Evolutionary conservation across 768 basidiomycete genomes (phyloP), one percentile per base, ranked within the genome.

Genomic region (Collybia sp.): DNA sequence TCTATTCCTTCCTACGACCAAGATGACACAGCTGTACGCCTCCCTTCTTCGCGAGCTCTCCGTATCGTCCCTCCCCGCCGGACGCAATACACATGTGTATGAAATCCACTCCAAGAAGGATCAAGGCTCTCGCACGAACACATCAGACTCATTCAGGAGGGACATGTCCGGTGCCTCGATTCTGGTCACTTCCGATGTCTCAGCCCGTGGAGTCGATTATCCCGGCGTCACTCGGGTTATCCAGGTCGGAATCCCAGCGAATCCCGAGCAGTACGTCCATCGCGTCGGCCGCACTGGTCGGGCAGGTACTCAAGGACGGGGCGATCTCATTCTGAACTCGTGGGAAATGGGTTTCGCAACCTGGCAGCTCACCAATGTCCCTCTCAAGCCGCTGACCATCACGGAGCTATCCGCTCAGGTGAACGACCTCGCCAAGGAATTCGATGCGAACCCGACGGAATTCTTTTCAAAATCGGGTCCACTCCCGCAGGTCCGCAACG

Each of bases 151-250:
- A 10, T 94, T 91, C 74, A 71, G 83, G 46, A n/a, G 49, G 1
- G 80, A 85, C 51, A 71, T 52, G 13, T 59, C 65, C 1, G 71
- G 71, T 4, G 76, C 82, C 0, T 69, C 78, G 2, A 69, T 96
- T 25, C 77, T 95, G 43, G 72, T 96, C 53, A 87, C 83, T 3
- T 93, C 91, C 1, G 93, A 95, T 53, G 83, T 95, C 5, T 93
- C 89, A 20, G 90, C 91, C 16, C 80, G 91, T 47, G 90, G 90
- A 12, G 78, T 94, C 38, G 90, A 95, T 62, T 95, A 94, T 60
- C 91, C 91, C 6, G 81, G 79, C 15, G 88, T 93, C 16, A 90
- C 89, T 0, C 82, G 93, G 33, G 87, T 94, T 50, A 86, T 98
- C 52, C 96, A 97, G 62, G 72, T 99, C 42, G 93, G 95, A 42